A percentile compares a stretch with the other conserved stretches of the same genome.
Evolutionary conservation across 331 rosid genomes (phyloP).

Genomic region (Acacia concinna): DNA sequence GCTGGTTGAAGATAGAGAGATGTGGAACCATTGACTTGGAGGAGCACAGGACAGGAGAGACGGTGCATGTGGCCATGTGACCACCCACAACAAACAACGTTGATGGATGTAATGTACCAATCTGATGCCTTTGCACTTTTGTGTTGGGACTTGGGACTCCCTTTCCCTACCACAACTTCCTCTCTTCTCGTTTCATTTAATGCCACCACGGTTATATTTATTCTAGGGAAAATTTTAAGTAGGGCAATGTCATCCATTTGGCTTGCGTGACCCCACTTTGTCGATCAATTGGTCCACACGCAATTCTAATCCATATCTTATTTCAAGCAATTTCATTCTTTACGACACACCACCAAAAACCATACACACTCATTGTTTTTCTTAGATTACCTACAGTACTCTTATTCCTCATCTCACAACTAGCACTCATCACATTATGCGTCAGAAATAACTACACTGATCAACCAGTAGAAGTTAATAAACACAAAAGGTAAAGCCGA

Average conservation of each 20-base stretch:
- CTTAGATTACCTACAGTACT: no score
- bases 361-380: background rate
- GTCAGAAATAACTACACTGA: background rate
- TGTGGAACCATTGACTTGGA: constrained; percentile 37
- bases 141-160: no score
- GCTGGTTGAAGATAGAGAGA: background rate
- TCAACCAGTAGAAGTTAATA: background rate
- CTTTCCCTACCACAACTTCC: background rate
- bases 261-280: background rate
- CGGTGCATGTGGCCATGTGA: constrained; percentile 24
- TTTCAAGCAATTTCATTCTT: background rate
- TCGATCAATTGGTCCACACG: constrained; percentile 26
- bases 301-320: background rate
- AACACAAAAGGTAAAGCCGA: background rate
- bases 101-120: background rate
- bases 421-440: background rate
- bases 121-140: background rate
- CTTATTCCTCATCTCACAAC: background rate
- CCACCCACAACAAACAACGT: background rate
- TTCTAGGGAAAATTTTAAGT: no score
- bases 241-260: constrained; percentile 1
- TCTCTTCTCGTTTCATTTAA: background rate
- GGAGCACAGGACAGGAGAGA: background rate
- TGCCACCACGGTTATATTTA: no score
- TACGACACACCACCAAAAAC: background rate